phyloP scores from a whole-genome alignment of 2,329 filamentous ascomycete species.

The Ophiocordyceps camponoti-floridani region DNA sequence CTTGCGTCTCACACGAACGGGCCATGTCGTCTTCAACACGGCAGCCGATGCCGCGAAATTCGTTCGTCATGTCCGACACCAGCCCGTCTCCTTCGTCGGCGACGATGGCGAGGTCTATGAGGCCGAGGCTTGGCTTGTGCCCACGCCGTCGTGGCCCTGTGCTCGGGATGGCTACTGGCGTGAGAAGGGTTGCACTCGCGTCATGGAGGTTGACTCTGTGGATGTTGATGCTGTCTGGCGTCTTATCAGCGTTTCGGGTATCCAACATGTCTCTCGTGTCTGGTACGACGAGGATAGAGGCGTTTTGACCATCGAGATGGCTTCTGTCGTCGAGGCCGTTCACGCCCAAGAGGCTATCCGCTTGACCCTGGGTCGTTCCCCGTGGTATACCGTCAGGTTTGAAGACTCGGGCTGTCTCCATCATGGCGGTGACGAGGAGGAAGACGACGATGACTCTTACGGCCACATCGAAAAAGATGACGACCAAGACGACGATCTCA shows the following conservation, averaged over 20 bases:
- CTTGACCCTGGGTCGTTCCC: not conserved
- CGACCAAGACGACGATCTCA: too few species aligned
- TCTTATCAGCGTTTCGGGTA: not conserved
- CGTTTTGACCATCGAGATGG: not conserved
- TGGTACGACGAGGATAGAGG: not conserved
- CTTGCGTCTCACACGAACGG: not conserved
- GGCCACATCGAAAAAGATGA: too few species aligned
- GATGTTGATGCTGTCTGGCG: not conserved
- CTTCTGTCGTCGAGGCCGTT: not conserved
- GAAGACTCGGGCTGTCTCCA: too few species aligned
- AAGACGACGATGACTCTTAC: too few species aligned
- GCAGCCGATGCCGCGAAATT: not conserved
- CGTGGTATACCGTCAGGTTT: not conserved
- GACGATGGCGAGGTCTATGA: not conserved
- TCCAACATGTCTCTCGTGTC: not conserved
- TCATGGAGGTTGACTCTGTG: not conserved
- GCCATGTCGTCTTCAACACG: slow-evolving; percentile 7
- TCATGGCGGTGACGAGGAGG: too few species aligned
- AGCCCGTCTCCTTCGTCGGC: not conserved
- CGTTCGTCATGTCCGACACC: not conserved
- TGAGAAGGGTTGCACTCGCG: not conserved
- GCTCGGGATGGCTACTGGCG: not conserved
- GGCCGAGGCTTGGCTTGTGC: not conserved
- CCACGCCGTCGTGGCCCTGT: not conserved
- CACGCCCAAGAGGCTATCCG: not conserved